A percentile compares a stretch with the other conserved stretches of the same genome.
phyloP scores from a whole-genome alignment of 345 rosid species.

The Lepidium didymum region DNA sequence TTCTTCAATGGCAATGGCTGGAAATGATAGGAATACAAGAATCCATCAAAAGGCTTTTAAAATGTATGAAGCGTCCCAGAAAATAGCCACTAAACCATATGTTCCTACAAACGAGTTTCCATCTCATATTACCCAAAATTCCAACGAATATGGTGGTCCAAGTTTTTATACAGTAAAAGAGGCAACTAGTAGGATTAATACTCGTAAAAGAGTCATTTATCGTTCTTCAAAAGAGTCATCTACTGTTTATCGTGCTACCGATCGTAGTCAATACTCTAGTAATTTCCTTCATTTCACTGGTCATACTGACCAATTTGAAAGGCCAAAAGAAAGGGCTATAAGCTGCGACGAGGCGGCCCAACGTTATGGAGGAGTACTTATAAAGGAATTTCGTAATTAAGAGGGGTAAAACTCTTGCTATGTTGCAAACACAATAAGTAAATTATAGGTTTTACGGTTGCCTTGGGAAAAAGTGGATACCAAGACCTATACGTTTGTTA shows the following conservation, averaged over 20 bases:
- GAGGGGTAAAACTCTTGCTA: background rate
- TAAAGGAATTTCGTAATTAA: conserved; percentile 12
- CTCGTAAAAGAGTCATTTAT: background rate
- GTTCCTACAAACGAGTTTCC: background rate
- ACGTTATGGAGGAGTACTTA: conserved; percentile 21
- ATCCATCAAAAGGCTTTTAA: conserved; percentile 14
- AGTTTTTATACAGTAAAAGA: conserved; percentile 3
- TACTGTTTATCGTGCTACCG: background rate
- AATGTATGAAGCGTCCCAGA: conserved; percentile 6
- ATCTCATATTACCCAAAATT: background rate
- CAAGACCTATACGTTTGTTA: conserved; percentile 10
- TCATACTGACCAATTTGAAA: background rate
- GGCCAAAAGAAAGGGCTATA: conserved; percentile 5
- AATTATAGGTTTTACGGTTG: background rate
- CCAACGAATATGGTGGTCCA: conserved; percentile 6
- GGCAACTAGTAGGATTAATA: background rate
- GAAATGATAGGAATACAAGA: conserved; percentile 2
- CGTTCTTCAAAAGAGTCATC: background rate
- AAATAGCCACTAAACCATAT: background rate
- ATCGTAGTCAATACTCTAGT: background rate
- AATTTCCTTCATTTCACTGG: background rate
- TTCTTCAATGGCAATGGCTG: conserved; percentile 10
- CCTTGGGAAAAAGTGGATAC: background rate
- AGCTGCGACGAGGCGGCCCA: conserved; percentile 20
- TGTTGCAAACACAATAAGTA: background rate